These are phyloP conservation scores for Penicillium subrubescens DNA, from an alignment of 495 filamentous ascomycete species.

Conservation along the genomic window DNA sequence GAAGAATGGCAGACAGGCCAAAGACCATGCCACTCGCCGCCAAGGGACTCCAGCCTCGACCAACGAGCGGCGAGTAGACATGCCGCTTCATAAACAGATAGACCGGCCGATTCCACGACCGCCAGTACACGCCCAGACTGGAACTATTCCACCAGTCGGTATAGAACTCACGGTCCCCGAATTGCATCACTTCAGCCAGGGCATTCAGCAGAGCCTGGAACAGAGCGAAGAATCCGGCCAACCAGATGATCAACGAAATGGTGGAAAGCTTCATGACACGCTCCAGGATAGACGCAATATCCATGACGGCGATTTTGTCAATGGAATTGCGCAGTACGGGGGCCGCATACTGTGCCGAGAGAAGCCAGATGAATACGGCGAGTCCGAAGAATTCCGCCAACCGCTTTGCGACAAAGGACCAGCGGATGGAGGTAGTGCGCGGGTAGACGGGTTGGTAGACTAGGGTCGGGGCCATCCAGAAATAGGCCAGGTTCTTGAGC, in stretches of 20 bases:
- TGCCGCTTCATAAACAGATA: slow-evolving; percentile 95
- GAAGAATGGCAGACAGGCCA: slow-evolving; percentile 79
- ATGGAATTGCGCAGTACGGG: slow-evolving; percentile 88
- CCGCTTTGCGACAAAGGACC: slow-evolving; percentile 83
- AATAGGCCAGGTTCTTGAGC: slow-evolving; percentile 81
- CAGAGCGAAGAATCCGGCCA: slow-evolving; percentile 93
- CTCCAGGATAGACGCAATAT: slow-evolving; percentile 81
- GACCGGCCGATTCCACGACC: slow-evolving; percentile 96
- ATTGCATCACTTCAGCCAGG: slow-evolving; percentile 84
- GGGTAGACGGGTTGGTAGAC: slow-evolving; percentile 98
- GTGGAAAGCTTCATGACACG: slow-evolving; percentile 92
- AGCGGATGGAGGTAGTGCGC: slow-evolving; percentile 72
- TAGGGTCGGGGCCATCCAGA: slow-evolving; percentile 95
- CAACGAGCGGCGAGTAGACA: slow-evolving; percentile 82
- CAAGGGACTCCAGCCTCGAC: slow-evolving; percentile 70
- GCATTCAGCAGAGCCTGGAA: slow-evolving; percentile 92
- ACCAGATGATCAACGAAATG: slow-evolving; percentile 91
- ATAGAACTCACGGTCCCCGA: slow-evolving; percentile 94
- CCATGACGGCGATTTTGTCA: slow-evolving; percentile 77
- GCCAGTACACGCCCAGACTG: slow-evolving; percentile 86
- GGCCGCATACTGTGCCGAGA: slow-evolving; percentile 87
- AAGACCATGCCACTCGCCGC: slow-evolving; percentile 79
- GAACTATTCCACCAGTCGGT: slow-evolving; percentile 96
- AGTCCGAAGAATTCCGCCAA: slow-evolving; percentile 73
- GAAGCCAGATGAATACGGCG: slow-evolving; percentile 87